Evolutionary conservation across 2,329 filamentous ascomycete species (phyloP).

Genomic region (Alternaria burnsii): DNA sequence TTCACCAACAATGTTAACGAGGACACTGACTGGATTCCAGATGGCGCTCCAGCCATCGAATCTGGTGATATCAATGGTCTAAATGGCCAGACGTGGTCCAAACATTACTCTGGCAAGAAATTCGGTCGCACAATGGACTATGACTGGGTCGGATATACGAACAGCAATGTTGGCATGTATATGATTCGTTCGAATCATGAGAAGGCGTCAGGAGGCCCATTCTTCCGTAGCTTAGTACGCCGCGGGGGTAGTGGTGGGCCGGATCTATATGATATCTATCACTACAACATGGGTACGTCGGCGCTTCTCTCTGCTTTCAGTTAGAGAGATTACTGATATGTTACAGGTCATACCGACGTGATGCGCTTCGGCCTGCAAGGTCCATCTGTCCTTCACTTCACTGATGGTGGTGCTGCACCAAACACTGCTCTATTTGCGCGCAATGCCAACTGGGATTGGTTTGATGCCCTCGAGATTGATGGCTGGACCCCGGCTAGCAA

Average conservation of each 20-base stretch:
- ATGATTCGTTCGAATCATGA: conserved; percentile 54
- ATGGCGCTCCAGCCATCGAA: conserved; percentile 25
- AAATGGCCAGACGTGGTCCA: conserved; percentile 49
- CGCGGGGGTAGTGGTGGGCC: conserved; percentile 48
- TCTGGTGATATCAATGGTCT: conserved; percentile 31
- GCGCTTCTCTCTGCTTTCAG: not conserved
- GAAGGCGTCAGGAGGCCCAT: conserved; percentile 52
- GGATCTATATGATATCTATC: conserved; percentile 56
- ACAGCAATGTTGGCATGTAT: conserved; percentile 48
- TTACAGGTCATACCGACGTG: conserved; percentile 48
- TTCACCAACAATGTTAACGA: conserved; percentile 43
- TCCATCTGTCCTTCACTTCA: conserved; percentile 53
- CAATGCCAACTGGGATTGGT: conserved; percentile 34
- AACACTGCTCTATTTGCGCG: conserved; percentile 42
- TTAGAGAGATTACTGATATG: not conserved
- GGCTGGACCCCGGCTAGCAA: conserved; percentile 30
- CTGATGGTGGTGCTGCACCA: conserved; percentile 48
- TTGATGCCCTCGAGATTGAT: conserved; percentile 33
- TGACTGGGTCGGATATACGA: conserved; percentile 52
- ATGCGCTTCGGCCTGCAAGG: conserved; percentile 56
- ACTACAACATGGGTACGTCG: conserved; percentile 54
- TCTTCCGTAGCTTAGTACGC: conserved; percentile 53
- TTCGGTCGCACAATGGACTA: conserved; percentile 53
- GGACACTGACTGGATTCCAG: conserved; percentile 46
- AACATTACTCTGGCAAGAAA: conserved; percentile 53